These are phyloP conservation scores for Marsdenia floribunda DNA, from an alignment of 257 asterid genomes.

Conservation along the genomic window DNA sequence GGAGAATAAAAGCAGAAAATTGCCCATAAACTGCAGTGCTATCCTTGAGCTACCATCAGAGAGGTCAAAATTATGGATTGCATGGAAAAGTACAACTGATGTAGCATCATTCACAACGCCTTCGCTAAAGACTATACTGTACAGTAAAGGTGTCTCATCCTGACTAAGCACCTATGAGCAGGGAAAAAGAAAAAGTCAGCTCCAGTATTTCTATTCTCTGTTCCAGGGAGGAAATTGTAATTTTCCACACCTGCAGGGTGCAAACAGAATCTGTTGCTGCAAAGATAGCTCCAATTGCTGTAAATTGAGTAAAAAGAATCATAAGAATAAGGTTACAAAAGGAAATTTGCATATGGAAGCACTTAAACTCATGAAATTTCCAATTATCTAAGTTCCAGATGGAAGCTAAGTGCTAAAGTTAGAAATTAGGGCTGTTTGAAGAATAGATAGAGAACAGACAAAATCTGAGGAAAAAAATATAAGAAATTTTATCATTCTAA, in stretches of 20 bases:
- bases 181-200: constrained; percentile 6
- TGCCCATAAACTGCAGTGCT: constrained; percentile 41
- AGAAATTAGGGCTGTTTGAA: neutral
- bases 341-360: neutral
- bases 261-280: constrained; percentile 88
- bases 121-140: constrained; percentile 81
- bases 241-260: constrained; percentile 59
- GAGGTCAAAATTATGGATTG: constrained; percentile 68
- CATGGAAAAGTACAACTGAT: constrained; percentile 68
- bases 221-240: neutral
- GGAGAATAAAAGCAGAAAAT: constrained; percentile 45
- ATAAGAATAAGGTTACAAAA: constrained; percentile 10
- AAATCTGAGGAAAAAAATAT: neutral
- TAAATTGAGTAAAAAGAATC: constrained; percentile 8
- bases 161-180: constrained; percentile 65
- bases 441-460: neutral
- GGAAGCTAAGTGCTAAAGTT: neutral
- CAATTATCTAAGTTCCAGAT: neutral
- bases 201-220: neutral
- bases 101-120: constrained; percentile 89
- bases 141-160: constrained; percentile 64
- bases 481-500: neutral
- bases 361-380: neutral
- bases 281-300: constrained; percentile 80
- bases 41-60: constrained; percentile 30